Evolutionary conservation across 1,139 yeast genomes (phyloP).

Genomic region (Nakaseomyces delphensis): DNA sequence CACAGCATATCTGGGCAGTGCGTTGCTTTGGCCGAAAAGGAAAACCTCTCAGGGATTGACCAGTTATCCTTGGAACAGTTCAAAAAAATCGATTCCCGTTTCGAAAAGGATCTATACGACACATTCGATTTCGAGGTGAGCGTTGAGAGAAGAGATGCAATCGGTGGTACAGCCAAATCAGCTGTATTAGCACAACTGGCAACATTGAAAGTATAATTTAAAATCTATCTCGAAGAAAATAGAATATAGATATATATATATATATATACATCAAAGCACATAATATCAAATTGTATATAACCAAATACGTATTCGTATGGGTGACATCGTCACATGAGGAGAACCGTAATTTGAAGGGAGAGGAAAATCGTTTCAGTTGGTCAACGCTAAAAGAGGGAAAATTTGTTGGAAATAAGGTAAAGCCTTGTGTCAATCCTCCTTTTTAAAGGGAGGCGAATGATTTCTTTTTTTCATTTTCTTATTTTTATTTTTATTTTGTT

Average conservation of each 20-base stretch:
- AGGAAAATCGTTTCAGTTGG: no score
- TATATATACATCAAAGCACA: not conserved
- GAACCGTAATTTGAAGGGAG: no score
- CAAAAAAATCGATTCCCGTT: conserved; percentile 68
- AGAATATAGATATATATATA: no score
- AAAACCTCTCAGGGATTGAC: conserved; percentile 69
- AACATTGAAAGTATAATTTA: conserved; percentile 34
- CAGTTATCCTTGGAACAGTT: conserved; percentile 69
- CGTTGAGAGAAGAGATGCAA: conserved; percentile 93
- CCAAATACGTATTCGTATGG: conserved; percentile 2
- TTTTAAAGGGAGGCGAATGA: conserved; percentile 1
- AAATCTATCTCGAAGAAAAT: no score
- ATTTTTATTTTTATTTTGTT: no score
- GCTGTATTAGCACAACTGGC: conserved; percentile 76
- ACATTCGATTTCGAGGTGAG: conserved; percentile 87
- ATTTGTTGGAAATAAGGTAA: no score
- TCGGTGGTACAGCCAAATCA: conserved; percentile 90
- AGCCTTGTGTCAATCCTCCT: not conserved
- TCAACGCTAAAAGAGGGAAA: no score
- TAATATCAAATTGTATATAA: not conserved
- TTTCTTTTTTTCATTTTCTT: not conserved
- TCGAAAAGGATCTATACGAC: conserved; percentile 67
- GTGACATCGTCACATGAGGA: not conserved
- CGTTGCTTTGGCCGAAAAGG: conserved; percentile 81
- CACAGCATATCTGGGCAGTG: conserved; percentile 98